Evolutionary conservation across 1,139 yeast genomes (phyloP).

Genomic region (Kodamaea sp.): DNA sequence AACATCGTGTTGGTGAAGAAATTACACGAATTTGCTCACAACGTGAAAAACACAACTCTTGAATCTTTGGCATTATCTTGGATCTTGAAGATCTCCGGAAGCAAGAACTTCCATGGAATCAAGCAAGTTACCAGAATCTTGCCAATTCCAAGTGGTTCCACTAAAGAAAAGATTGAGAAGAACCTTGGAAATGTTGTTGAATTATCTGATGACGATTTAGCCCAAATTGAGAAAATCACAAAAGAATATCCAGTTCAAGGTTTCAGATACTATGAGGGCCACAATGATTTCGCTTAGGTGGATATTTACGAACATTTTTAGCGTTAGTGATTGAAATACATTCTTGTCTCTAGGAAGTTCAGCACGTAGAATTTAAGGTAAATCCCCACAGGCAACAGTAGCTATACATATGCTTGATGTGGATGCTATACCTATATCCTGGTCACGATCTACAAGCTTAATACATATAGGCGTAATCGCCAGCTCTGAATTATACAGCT

Average conservation of each 20-base stretch:
- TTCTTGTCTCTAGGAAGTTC: too few species aligned
- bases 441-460: too few species aligned
- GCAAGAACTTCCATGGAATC: constrained; percentile 30
- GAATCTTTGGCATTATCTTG: constrained; percentile 77
- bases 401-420: too few species aligned
- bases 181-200: constrained; percentile 49
- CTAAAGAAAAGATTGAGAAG: constrained; percentile 56
- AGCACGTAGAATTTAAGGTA: too few species aligned
- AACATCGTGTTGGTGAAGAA: constrained; percentile 50
- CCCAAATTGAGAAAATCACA: constrained; percentile 47
- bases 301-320: too few species aligned
- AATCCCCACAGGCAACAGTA: too few species aligned
- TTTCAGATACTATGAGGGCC: constrained; percentile 41
- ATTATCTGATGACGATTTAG: constrained; percentile 55
- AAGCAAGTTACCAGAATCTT: constrained; percentile 48
- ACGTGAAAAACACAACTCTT: constrained; percentile 45
- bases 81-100: constrained; percentile 47
- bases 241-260: constrained; percentile 46
- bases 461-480: too few species aligned
- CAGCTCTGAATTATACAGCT: not conserved
- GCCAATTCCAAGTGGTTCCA: constrained; percentile 80
- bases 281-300: constrained; percentile 6
- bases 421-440: too few species aligned
- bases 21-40: constrained; percentile 51
- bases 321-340: too few species aligned